Evolutionary conservation across 139 green algal genomes (phyloP), one percentile per base, ranked within the genome.

Genomic region (Zygnema cylindricum): DNA sequence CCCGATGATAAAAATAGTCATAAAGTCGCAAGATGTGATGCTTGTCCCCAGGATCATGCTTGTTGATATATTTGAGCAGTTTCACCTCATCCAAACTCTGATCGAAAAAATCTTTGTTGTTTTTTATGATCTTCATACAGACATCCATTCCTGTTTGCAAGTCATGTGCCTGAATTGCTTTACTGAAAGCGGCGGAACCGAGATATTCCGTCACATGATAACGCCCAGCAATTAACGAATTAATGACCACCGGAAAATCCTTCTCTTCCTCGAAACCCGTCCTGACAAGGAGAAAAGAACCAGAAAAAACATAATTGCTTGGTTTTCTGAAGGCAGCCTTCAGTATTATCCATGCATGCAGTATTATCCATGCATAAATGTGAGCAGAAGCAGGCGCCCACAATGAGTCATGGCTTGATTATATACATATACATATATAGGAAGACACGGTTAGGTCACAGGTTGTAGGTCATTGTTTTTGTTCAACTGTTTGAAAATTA

Each of bases 21-120:
- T 96, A 96, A 69, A 99, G 93, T 21, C 96, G 93, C 85, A 99
- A 94, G 38, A 99, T 93, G 88, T 95, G 93, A 39, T 96, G 85
- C 85, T 97, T 93, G 76, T 99, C 97, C 1, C 93, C 85, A 1
- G 97, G 96, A 92, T 99, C 97, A 21, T 94, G 89, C 21, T 79
- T 76, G 85, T 98, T 98, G 23, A 98, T 92, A 86, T 95, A 96
- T 35, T 90, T 92, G 78, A 98, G 94, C 75, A 99, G 93, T 92
- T 98, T 98, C 92, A 99, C 97, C 93, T 99, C 97, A 84, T 99
- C 97, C 57, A 99, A 92, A 33, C 89, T 94, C 93, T 99, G 97
- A 91, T 99, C 97, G 85, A 98, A 96, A 86, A 98, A 98, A 90
- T 98, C 96, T 92, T 99, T 99, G 91, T 98, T 97, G 94, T 98